Conservation (phyloP, 352 stramenopile species). For the Phytophthora cryptogea region DNA sequence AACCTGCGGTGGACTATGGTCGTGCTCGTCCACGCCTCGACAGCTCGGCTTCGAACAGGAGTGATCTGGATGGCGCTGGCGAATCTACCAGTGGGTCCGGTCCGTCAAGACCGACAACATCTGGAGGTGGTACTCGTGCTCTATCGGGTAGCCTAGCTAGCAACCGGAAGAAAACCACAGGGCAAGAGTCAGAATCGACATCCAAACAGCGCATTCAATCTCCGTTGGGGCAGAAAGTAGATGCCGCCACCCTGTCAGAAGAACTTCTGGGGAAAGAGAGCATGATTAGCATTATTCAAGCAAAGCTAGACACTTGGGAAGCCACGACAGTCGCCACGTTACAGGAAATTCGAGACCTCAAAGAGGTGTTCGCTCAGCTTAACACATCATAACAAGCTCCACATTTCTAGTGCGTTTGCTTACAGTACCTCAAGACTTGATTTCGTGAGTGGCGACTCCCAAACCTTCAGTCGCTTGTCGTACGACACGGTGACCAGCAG, state of each 20-base stretch:
- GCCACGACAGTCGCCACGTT: slow-evolving; percentile 61
- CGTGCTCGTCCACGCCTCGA: slow-evolving; percentile 22
- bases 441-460: slow-evolving; percentile 36
- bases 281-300: slow-evolving; percentile 54
- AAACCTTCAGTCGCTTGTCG: slow-evolving; percentile 79
- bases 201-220: slow-evolving; percentile 40
- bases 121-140: slow-evolving; percentile 21
- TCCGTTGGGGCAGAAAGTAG: slow-evolving; percentile 39
- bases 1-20: slow-evolving; percentile 41
- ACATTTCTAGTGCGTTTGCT: slow-evolving; percentile 11
- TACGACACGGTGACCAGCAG: slow-evolving; percentile 77
- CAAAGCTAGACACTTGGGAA: slow-evolving; percentile 69
- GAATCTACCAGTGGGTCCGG: slow-evolving; percentile 1
- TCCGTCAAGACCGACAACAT: slow-evolving; percentile 18
- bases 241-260: slow-evolving; percentile 27
- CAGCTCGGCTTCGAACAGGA: slow-evolving; percentile 14
- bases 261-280: slow-evolving; percentile 46
- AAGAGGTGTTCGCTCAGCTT: slow-evolving; percentile 62
- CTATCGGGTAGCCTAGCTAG: slow-evolving; percentile 60
- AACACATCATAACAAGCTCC: slow-evolving; percentile 24
- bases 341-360: slow-evolving; percentile 76
- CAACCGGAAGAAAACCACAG: slow-evolving; percentile 56
- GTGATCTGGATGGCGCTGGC: not conserved
- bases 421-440: slow-evolving; percentile 20
- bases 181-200: slow-evolving; percentile 22